Evolutionary conservation across 2,329 filamentous ascomycete species (phyloP).

Genomic region (Thelonectria olida): DNA sequence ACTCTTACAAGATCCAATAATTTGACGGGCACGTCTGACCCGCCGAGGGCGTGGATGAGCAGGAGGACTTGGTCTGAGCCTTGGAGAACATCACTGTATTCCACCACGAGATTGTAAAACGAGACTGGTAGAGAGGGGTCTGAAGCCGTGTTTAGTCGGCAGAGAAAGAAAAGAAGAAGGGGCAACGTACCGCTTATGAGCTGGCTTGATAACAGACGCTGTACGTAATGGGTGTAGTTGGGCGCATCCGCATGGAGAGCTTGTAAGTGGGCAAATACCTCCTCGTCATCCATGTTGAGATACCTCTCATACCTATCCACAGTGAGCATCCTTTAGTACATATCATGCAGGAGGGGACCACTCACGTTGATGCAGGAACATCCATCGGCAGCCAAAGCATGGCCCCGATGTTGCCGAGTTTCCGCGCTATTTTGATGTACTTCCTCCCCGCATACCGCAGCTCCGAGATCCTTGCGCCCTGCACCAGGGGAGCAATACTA

Average conservation of each 20-base stretch:
- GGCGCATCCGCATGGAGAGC: constrained; percentile 27
- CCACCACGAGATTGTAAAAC: constrained; percentile 36
- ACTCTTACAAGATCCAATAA: constrained; percentile 33
- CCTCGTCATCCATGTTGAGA: constrained; percentile 45
- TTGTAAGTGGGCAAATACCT: constrained; percentile 40
- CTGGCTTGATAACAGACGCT: constrained; percentile 34
- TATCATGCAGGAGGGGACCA: not conserved
- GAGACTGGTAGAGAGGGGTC: constrained; percentile 26
- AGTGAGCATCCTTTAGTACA: not conserved
- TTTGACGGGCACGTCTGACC: constrained; percentile 32
- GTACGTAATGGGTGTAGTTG: constrained; percentile 33
- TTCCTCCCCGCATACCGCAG: constrained; percentile 44
- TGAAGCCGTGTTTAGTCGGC: not conserved
- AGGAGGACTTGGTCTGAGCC: constrained; percentile 37
- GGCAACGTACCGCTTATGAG: constrained; percentile 22
- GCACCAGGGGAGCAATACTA: constrained; percentile 30
- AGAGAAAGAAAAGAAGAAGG: rapidly evolving
- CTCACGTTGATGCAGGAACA: constrained; percentile 47
- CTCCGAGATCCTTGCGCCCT: constrained; percentile 37
- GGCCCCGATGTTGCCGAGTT: constrained; percentile 41
- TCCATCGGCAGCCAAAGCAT: constrained; percentile 45
- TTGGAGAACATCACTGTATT: constrained; percentile 39
- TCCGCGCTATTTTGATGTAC: constrained; percentile 46
- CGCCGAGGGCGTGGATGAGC: constrained; percentile 36
- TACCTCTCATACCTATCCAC: constrained; percentile 44